Percentiles rank a stretch among this genome's conserved stretches.
Conservation (phyloP, 306 rosid genomes). For the barrel medic (Medicago truncatula) region DNA sequence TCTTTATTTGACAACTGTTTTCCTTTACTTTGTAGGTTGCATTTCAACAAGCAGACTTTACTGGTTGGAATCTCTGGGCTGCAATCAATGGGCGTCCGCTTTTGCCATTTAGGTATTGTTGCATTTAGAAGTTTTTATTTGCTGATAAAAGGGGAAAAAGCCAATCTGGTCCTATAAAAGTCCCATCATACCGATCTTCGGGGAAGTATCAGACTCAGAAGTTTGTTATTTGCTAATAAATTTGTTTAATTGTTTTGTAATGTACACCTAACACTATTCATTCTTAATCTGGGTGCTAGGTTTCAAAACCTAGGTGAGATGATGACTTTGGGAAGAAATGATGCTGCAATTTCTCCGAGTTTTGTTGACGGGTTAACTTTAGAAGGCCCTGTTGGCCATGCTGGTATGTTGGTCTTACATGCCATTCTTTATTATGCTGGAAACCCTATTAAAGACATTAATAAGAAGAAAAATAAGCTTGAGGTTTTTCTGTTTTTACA, state of each 20-base stretch:
- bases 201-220: background rate
- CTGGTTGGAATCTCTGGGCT: constrained; percentile 99
- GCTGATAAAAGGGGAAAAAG: background rate
- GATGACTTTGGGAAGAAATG: constrained; percentile 91
- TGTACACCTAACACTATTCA: constrained; percentile 18
- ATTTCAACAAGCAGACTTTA: constrained; percentile 96
- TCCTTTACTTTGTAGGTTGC: constrained; percentile 69
- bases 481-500: constrained; percentile 50
- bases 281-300: constrained; percentile 51
- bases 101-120: constrained; percentile 85
- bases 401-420: constrained; percentile 56
- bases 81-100: constrained; percentile 94
- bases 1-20: constrained; percentile 38
- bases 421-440: background rate
- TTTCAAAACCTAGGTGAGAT: constrained; percentile 97
- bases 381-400: constrained; percentile 88
- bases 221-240: constrained; percentile 18
- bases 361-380: constrained; percentile 88
- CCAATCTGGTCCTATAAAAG: background rate
- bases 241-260: constrained; percentile 1
- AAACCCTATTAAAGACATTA: background rate
- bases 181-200: background rate
- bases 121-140: constrained; percentile 27
- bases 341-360: constrained; percentile 91
- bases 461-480: background rate